These are phyloP conservation scores for Albophoma yamanashiensis DNA, from an alignment of 2,329 filamentous ascomycete species.

Conservation along the genomic window DNA sequence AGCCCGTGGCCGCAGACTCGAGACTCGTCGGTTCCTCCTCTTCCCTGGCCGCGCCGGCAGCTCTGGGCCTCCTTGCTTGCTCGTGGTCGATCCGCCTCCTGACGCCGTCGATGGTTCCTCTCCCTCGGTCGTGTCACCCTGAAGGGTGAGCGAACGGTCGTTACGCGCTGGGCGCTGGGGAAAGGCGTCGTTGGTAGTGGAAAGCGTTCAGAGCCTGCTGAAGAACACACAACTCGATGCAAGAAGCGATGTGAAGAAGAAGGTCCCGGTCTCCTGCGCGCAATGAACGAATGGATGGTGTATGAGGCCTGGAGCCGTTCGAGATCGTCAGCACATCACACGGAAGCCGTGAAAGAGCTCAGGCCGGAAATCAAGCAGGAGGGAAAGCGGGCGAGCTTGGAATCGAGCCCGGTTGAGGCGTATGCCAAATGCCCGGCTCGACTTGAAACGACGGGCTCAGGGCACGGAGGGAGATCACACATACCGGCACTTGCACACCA, in stretches of 20 bases:
- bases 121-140: background rate
- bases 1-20: background rate
- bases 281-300: background rate
- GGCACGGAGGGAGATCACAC: background rate
- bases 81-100: background rate
- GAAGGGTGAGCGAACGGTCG: background rate
- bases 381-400: background rate
- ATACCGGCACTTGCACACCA: background rate
- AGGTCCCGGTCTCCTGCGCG: background rate
- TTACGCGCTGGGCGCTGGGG: no score
- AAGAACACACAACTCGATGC: conserved; percentile 22
- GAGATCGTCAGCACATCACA: conserved; percentile 1
- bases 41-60: background rate
- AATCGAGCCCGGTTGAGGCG: background rate
- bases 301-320: background rate
- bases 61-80: background rate
- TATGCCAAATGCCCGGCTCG: background rate
- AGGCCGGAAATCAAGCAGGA: background rate
- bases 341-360: background rate
- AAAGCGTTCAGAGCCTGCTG: conserved; percentile 46
- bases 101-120: background rate
- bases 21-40: background rate
- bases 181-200: background rate
- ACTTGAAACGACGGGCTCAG: background rate
- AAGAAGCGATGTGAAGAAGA: background rate